Evolutionary conservation across 106 monocot genomes (phyloP).

Genomic region (Vanilla planifolia): DNA sequence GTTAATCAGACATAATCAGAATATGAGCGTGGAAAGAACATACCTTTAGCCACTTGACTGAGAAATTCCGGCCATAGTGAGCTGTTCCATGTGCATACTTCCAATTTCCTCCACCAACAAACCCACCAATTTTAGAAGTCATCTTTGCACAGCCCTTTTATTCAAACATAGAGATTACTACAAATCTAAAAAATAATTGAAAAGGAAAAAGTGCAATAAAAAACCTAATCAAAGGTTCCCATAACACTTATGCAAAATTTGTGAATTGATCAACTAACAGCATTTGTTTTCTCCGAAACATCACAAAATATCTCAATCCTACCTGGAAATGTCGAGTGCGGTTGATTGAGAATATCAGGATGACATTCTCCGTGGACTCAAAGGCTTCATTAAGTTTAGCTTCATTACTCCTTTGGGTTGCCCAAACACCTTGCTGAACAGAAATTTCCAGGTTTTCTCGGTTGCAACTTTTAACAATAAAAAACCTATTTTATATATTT

Average conservation of each 20-base stretch:
- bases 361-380: slow-evolving; percentile 91
- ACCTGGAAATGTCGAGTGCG: slow-evolving; percentile 99
- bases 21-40: too few species aligned
- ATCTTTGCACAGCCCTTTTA: slow-evolving; percentile 97
- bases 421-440: slow-evolving; percentile 99
- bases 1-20: too few species aligned
- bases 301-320: slow-evolving; percentile 11
- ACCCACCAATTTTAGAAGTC: slow-evolving; percentile 98
- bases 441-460: slow-evolving; percentile 99
- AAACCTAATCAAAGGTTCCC: background rate
- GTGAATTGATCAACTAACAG: background rate
- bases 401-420: slow-evolving; percentile 98
- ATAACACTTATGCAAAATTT: background rate
- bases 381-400: slow-evolving; percentile 99
- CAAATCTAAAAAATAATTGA: slow-evolving; percentile 1
- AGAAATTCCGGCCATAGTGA: slow-evolving; percentile 98
- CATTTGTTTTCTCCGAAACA: too few species aligned
- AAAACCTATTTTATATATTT: slow-evolving; percentile 72
- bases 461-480: slow-evolving; percentile 99
- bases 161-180: slow-evolving; percentile 1
- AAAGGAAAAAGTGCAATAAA: background rate
- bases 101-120: slow-evolving; percentile 97
- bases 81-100: slow-evolving; percentile 98
- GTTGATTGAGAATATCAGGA: slow-evolving; percentile 98
- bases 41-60: slow-evolving; percentile 98